These are phyloP conservation scores for Climacium dendroides DNA, from an alignment of 225 moss, liverwort and hornwort genomes.

Conservation along the genomic window DNA sequence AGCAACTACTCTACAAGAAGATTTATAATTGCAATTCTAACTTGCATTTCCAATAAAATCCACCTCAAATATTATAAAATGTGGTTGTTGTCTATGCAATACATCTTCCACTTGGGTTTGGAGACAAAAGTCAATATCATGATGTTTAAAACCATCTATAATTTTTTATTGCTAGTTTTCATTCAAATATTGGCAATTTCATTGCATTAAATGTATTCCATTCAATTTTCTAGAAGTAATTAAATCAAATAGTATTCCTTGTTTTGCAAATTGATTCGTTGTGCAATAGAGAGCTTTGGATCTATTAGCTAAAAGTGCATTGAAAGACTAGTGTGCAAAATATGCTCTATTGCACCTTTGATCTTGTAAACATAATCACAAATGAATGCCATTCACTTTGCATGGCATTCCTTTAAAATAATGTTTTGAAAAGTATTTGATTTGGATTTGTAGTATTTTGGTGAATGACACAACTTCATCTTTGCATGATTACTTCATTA, in stretches of 20 bases:
- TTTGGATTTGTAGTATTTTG: neutral
- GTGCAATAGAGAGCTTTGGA: neutral
- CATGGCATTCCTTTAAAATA: accelerated
- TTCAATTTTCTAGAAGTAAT: accelerated
- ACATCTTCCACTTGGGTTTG: neutral
- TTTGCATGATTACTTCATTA: neutral
- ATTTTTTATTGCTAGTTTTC: neutral
- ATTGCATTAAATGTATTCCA: neutral
- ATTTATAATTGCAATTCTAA: neutral
- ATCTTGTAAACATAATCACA: neutral
- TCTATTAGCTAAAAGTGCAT: neutral
- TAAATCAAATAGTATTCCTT: neutral
- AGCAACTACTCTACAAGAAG: neutral
- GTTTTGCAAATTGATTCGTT: accelerated
- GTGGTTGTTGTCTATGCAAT: neutral
- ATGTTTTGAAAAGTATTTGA: neutral
- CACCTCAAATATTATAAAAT: neutral
- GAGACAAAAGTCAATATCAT: neutral
- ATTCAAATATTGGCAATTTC: neutral
- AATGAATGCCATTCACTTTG: accelerated
- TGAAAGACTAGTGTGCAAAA: neutral
- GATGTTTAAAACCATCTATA: neutral
- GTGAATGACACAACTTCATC: neutral
- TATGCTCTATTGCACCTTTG: neutral
- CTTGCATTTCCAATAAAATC: neutral